phyloP scores from a whole-genome alignment of 1,284 basidiomycete genomes.

The Mycena sp. region DNA sequence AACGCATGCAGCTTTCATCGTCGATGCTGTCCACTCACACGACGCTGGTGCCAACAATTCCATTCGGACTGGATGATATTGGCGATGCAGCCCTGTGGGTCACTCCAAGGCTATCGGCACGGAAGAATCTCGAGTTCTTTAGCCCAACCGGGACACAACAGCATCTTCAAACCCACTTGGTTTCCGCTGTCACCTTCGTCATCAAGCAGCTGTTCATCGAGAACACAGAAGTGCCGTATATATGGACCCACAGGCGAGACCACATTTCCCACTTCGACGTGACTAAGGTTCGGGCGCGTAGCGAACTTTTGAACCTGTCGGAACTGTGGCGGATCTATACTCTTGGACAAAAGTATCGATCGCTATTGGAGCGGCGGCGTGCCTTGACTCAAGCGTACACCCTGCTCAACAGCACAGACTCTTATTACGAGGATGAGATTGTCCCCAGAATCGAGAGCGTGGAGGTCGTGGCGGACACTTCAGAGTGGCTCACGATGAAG shows the following conservation, averaged over 20 bases:
- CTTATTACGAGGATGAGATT: slow-evolving; percentile 79
- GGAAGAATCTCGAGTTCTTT: slow-evolving; percentile 83
- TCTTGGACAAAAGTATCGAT: slow-evolving; percentile 88
- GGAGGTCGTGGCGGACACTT: slow-evolving; percentile 91
- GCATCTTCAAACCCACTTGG: slow-evolving; percentile 74
- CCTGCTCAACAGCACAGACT: slow-evolving; percentile 69
- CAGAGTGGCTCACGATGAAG: slow-evolving; percentile 91
- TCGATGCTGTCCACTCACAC: slow-evolving; percentile 81
- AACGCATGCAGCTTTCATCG: slow-evolving; percentile 95
- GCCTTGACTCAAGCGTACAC: slow-evolving; percentile 73
- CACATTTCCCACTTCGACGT: slow-evolving; percentile 84
- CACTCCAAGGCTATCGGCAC: slow-evolving; percentile 83
- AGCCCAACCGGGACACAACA: slow-evolving; percentile 64
- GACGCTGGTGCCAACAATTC: slow-evolving; percentile 72
- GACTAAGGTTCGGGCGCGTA: slow-evolving; percentile 56
- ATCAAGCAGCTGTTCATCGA: slow-evolving; percentile 90
- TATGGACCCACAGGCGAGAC: slow-evolving; percentile 95
- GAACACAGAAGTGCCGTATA: slow-evolving; percentile 93
- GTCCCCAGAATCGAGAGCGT: slow-evolving; percentile 74
- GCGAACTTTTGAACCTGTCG: slow-evolving; percentile 77
- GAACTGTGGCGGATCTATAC: slow-evolving; percentile 91
- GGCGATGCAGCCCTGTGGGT: slow-evolving; percentile 92
- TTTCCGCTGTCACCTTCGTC: slow-evolving; percentile 83
- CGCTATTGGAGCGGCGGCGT: slow-evolving; percentile 79
- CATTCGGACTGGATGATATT: slow-evolving; percentile 76